Evolutionary conservation across 1,139 yeast species (phyloP), one percentile per base, ranked within the genome.

Genomic region (Saccharomyces hybrid): DNA sequence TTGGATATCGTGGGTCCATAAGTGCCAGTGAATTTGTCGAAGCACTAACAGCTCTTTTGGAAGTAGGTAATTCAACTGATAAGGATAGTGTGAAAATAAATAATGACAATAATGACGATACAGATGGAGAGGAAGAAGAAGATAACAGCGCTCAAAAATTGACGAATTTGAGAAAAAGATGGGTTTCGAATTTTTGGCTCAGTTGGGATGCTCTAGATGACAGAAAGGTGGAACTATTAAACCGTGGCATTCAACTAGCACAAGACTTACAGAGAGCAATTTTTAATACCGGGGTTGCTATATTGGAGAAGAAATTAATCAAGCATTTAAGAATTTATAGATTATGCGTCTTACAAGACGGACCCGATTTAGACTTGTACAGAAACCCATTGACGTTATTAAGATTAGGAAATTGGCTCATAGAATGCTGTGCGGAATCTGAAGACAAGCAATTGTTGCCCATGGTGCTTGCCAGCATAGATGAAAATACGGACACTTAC

Each of bases 11-110:
- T 56, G 96, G 97, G 1, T 82, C 88, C 26, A 76, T 93, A 29
- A 83, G 96, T 42, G 98, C 98, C 0, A 88, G 91, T 71, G 99
- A 95, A 68, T 89, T 88, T 64, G 96, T 88, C 5, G 97, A 93
- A 65, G 81, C 96, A 0, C 73, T 93, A 13, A 81, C 90, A 4
- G 96, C 99, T 1, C 71, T 93, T 55, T 73, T 95, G 31, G 98
- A 93, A 65, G 79, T 78, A 53, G 88, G 84, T 57, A 74, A 73
- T 53, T 27, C 48, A 25, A 53, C 55, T 29, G 61, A 58, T 23
- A 55, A 53, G 29, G 50, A 46, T 11, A 38, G 48, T 7, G 16
- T 38, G 20, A 47, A 32, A 29, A 9, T 32, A 13, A 64, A 62
- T 6, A 60, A 58, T 4, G 62, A 57, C 42, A 59, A 63, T 25